A percentile compares a stretch with the other conserved stretches of the same genome.
Conservation (phyloP, 805 yeast genomes). For the Candida sakaeoensis region DNA sequence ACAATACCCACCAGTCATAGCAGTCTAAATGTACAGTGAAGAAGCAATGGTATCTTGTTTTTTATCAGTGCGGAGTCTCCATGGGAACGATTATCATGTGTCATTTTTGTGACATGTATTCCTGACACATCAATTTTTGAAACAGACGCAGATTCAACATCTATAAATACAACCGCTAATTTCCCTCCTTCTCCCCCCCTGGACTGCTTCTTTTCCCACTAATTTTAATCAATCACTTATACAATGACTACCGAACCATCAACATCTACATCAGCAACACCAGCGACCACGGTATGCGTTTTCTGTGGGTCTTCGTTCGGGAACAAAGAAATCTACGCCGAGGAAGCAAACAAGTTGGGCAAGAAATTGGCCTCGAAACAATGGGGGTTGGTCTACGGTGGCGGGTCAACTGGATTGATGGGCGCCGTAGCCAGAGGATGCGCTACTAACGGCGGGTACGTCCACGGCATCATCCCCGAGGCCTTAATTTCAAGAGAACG, state of each 20-base stretch:
- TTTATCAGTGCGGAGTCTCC: not conserved
- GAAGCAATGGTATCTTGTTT: not conserved
- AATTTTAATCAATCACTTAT: no score
- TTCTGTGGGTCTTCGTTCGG: constrained; percentile 87
- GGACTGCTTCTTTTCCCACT: not conserved
- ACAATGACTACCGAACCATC: no score
- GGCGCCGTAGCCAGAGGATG: constrained; percentile 69
- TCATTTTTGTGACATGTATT: not conserved
- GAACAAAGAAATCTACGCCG: constrained; percentile 43
- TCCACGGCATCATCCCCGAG: constrained; percentile 83
- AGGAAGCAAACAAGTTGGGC: constrained; percentile 60
- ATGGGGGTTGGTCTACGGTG: constrained; percentile 85
- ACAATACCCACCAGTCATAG: no score
- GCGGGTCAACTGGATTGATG: constrained; percentile 85
- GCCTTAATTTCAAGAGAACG: constrained; percentile 76
- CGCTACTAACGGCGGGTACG: constrained; percentile 57
- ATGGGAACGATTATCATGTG: not conserved
- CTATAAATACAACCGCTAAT: not conserved
- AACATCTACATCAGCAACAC: constrained; percentile 13
- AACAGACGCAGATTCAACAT: not conserved
- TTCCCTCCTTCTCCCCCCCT: not conserved
- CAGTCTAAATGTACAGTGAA: not conserved
- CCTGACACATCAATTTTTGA: not conserved
- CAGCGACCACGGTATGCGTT: constrained; percentile 60
- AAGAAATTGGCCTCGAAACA: constrained; percentile 48